Evolutionary conservation across 1,139 yeast species (phyloP).

Genomic region (Zygoascus sp.): DNA sequence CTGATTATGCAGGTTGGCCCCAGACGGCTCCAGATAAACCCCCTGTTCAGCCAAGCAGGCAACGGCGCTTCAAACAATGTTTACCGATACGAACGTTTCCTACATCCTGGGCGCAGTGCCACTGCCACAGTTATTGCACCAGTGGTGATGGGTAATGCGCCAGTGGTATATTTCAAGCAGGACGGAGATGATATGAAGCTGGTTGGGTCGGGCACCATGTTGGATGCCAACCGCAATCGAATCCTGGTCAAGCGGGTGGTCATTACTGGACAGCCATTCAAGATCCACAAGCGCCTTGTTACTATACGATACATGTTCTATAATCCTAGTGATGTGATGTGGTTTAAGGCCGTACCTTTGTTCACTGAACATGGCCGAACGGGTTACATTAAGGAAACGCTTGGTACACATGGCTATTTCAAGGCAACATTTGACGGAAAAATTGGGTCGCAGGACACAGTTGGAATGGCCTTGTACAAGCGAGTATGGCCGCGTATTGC

Average conservation of each 20-base stretch:
- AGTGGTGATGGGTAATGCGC: conserved; percentile 65
- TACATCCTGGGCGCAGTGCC: conserved; percentile 70
- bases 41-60: conserved; percentile 72
- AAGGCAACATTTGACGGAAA: conserved; percentile 94
- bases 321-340: conserved; percentile 80
- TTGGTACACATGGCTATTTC: conserved; percentile 98
- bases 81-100: conserved; percentile 77
- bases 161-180: conserved; percentile 37
- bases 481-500: conserved; percentile 74
- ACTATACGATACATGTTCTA: conserved; percentile 97
- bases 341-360: conserved; percentile 88
- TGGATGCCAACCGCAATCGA: conserved; percentile 81
- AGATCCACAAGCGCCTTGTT: conserved; percentile 87
- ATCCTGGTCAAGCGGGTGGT: conserved; percentile 83
- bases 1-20: conserved; percentile 90
- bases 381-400: conserved; percentile 88
- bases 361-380: conserved; percentile 89
- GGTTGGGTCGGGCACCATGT: conserved; percentile 85
- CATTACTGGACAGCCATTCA: conserved; percentile 90
- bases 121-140: conserved; percentile 91
- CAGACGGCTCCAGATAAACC: conserved; percentile 79
- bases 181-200: conserved; percentile 50
- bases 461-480: conserved; percentile 91
- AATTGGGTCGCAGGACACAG: conserved; percentile 84
- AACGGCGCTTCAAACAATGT: conserved; percentile 78